Conservation (phyloP, 345 rosid species). For the Gossypium australe region DNA sequence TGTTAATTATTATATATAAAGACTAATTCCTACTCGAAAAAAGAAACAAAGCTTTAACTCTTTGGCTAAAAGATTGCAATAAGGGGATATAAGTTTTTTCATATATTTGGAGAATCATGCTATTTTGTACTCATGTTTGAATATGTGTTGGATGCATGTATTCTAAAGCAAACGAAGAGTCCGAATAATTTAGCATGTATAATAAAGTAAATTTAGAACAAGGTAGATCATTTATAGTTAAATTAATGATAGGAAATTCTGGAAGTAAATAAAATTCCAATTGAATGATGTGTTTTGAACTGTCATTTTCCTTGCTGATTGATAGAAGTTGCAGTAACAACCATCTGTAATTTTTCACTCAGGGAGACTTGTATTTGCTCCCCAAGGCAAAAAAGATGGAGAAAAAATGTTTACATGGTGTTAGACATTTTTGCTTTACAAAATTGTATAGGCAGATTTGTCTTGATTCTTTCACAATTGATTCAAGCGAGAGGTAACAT, state of each 20-base stretch:
- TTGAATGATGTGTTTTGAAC: too few species aligned
- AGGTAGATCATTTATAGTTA: background rate
- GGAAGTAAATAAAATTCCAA: background rate
- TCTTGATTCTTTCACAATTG: background rate
- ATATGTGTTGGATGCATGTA: too few species aligned
- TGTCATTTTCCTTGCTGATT: too few species aligned
- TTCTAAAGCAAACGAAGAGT: too few species aligned
- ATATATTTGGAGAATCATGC: too few species aligned
- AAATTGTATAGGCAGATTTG: conserved; percentile 2
- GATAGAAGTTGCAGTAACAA: background rate
- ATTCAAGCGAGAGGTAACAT: conserved; percentile 1
- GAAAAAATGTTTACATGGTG: background rate
- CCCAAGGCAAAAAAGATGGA: background rate
- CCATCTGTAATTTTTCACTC: background rate
- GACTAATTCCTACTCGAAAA: too few species aligned
- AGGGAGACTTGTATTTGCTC: background rate
- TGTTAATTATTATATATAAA: background rate
- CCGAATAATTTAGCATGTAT: background rate
- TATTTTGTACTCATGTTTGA: too few species aligned
- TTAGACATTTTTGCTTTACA: conserved; percentile 8
- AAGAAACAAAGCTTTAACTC: too few species aligned
- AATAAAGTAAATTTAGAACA: background rate
- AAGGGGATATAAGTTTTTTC: too few species aligned
- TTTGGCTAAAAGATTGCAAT: too few species aligned
- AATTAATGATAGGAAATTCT: background rate